phyloP scores from a whole-genome alignment of 208 protist genomes.

The Endotrypanum monterogeii region DNA sequence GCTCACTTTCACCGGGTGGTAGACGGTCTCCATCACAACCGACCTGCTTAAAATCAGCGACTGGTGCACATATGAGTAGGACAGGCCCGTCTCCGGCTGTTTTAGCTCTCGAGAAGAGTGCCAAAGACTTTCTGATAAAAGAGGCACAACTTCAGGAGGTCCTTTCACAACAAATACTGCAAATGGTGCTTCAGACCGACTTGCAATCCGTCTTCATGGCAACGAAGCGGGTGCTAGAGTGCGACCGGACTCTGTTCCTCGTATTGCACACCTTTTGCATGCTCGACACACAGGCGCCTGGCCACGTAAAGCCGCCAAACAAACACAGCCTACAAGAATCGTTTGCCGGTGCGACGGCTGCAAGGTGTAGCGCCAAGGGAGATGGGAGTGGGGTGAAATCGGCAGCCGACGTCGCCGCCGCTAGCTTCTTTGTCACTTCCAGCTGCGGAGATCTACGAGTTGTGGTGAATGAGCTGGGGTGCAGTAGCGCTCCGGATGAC shows the following conservation, averaged over 20 bases:
- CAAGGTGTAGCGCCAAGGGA: not conserved
- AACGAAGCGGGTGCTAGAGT: conserved; percentile 28
- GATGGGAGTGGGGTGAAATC: not conserved
- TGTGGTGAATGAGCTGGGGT: conserved; percentile 15
- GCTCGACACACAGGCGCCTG: conserved; percentile 9
- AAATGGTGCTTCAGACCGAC: conserved; percentile 34
- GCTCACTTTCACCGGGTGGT: not conserved
- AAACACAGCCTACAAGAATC: not conserved
- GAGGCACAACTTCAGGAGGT: conserved; percentile 24
- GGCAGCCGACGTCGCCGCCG: conserved; percentile 23
- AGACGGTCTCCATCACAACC: not conserved
- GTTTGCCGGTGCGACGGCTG: not conserved
- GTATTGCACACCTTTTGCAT: conserved; percentile 34
- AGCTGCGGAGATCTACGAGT: conserved; percentile 31
- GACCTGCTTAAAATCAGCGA: not conserved
- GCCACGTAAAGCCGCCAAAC: conserved; percentile 5
- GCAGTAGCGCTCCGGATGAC: not conserved
- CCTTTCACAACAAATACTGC: conserved; percentile 25
- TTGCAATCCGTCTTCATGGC: conserved; percentile 22
- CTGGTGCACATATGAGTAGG: not conserved
- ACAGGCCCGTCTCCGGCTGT: not conserved
- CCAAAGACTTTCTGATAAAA: conserved; percentile 1
- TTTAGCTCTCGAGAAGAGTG: not conserved
- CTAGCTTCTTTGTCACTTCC: conserved; percentile 28
- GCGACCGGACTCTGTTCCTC: conserved; percentile 31